Base-by-base conservation (phyloP, 2,329 filamentous ascomycete genomes). In the Coniochaeta pulveracea region DNA sequence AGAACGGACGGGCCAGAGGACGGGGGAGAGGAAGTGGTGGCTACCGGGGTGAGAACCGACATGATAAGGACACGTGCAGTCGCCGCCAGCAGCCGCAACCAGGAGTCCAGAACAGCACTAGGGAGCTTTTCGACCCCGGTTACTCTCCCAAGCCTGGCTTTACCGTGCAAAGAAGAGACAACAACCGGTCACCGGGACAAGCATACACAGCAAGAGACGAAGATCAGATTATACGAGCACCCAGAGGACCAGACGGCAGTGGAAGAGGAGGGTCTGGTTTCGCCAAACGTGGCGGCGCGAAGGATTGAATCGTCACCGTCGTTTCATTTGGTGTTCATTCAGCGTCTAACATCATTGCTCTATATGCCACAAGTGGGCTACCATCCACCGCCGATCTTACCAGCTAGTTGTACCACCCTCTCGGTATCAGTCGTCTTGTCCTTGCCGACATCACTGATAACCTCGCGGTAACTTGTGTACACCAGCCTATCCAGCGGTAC, bases 361-460 rank as follows among this genome's bases (percentile, higher is more conserved):
- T n/a, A n/a, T n/a, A n/a, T n/a, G n/a, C 30, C 2, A 14, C 11
- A 9, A 12, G 10, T 33, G 7, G 35, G 39, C 54, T 68, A 96
- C 91, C 91, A 98, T 16, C 91, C 91, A 34, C 91, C 91, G 34
- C 88, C 91, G 46, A 88, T 83, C 57, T 86, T 91, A 36, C 85
- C 80, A 29, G 89, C 89, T 49, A 98, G 66, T 50, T 91, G 85
- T 37, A 86, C 81, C 25, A 94, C 88, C 38, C 79, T 74, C 50
- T 93, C 82, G 26, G 83, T 80, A 51, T 86, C 81, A 38, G 67
- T 64, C 55, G 64, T 49, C 53, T 70, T 61, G 42, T 72, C 68
- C 61, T 91, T 93, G 33, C 91, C 91, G 26, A 98, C 85, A 53
- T 96, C 85, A 60, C 89, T 95, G 47, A 95, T 79, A 15, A 98